These are phyloP conservation scores for Ophiorrhiza pumila DNA, from an alignment of 257 asterid genomes.

Conservation along the genomic window DNA sequence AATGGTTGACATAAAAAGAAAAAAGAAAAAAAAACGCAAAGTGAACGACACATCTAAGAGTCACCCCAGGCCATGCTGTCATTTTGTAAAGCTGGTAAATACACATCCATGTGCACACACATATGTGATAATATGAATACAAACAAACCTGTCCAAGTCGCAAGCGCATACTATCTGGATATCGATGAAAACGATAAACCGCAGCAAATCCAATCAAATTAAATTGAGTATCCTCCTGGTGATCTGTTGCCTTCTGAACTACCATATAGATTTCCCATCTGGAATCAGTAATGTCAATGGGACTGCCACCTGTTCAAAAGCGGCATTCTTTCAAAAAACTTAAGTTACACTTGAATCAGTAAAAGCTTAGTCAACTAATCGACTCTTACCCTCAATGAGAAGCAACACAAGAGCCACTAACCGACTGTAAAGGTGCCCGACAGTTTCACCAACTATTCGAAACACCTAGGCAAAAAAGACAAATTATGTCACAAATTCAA, in stretches of 20 bases:
- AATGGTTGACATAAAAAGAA: neutral
- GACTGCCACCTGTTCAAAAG: slow-evolving; percentile 82
- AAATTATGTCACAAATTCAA: neutral
- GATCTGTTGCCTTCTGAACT: slow-evolving; percentile 34
- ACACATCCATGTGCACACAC: slow-evolving; percentile 8
- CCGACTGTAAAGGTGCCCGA: slow-evolving; percentile 60
- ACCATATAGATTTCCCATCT: slow-evolving; percentile 82
- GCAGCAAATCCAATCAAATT: slow-evolving; percentile 80
- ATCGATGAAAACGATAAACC: slow-evolving; percentile 73
- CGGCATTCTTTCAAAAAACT: neutral
- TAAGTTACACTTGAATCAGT: neutral
- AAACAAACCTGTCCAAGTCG: slow-evolving; percentile 89
- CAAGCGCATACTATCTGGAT: slow-evolving; percentile 64
- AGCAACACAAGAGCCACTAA: slow-evolving; percentile 75
- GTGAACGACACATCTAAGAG: neutral
- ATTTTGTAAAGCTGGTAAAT: slow-evolving; percentile 4
- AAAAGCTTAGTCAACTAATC: slow-evolving; percentile 9
- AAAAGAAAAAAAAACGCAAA: neutral
- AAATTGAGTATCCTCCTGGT: slow-evolving; percentile 32
- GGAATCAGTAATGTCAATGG: slow-evolving; percentile 89
- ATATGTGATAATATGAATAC: neutral
- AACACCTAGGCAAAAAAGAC: slow-evolving; percentile 33
- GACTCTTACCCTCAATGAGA: slow-evolving; percentile 51
- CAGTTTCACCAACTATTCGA: slow-evolving; percentile 47
- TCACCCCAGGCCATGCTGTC: neutral